These are phyloP conservation scores for Picochlorum sp. DNA, from an alignment of 139 green algal species.

Conservation along the genomic window DNA sequence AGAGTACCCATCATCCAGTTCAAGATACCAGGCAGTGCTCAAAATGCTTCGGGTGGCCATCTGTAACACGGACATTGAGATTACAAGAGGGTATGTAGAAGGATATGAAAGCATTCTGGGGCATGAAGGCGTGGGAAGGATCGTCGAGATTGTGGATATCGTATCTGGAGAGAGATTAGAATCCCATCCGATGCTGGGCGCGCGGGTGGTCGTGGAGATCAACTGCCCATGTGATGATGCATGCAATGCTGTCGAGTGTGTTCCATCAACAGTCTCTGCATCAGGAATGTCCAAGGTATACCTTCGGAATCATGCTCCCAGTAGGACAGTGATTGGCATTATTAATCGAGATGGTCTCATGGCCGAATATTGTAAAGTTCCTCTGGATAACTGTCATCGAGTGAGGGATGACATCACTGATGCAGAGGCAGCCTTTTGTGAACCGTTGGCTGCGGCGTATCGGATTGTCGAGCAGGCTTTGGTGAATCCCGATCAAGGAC, in stretches of 20 bases:
- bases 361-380: conserved; percentile 49
- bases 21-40: neutral
- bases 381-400: conserved; percentile 46
- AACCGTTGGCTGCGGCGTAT: conserved; percentile 66
- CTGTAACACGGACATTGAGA: conserved; percentile 51
- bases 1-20: no score
- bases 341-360: conserved; percentile 55
- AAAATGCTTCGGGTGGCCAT: conserved; percentile 11
- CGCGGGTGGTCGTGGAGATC: conserved; percentile 61
- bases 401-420: conserved; percentile 50
- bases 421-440: conserved; percentile 48
- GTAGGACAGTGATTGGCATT: conserved; percentile 62
- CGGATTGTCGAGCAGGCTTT: conserved; percentile 58
- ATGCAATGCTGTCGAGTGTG: no score
- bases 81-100: conserved; percentile 58
- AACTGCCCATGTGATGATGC: conserved; percentile 41
- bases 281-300: conserved; percentile 23
- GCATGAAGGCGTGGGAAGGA: conserved; percentile 65
- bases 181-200: conserved; percentile 20
- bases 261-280: no score
- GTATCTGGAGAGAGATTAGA: neutral
- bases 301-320: conserved; percentile 48
- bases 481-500: neutral
- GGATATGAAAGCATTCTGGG: conserved; percentile 50
- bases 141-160: conserved; percentile 15